Percentiles rank a stretch among this genome's conserved stretches.
Evolutionary conservation across 1,284 basidiomycete genomes (phyloP).

Genomic region (Psilocybe mexicana): DNA sequence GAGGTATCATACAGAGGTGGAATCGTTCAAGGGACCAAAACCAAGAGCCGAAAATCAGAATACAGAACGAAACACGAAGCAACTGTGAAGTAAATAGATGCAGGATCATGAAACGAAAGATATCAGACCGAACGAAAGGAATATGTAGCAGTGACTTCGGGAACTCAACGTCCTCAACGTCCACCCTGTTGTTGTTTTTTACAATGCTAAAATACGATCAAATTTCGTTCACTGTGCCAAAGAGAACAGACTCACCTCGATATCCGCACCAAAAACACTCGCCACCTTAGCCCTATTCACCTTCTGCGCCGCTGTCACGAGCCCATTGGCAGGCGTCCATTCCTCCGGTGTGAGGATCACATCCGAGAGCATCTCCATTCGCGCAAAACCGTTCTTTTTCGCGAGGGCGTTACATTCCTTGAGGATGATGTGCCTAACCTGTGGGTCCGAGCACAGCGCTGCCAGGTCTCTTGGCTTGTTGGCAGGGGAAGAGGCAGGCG

Average conservation of each 20-base stretch:
- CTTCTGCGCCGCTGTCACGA: slow-evolving; percentile 90
- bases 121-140: no score
- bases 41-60: no score
- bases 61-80: no score
- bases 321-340: slow-evolving; percentile 87
- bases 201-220: background rate
- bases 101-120: no score
- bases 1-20: no score
- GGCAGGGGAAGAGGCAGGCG: background rate
- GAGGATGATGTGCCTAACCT: slow-evolving; percentile 65
- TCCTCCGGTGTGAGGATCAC: slow-evolving; percentile 82
- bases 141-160: no score
- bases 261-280: slow-evolving; percentile 64
- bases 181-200: background rate
- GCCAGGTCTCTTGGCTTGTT: slow-evolving; percentile 33
- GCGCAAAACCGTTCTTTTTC: slow-evolving; percentile 85
- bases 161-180: no score
- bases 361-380: slow-evolving; percentile 76
- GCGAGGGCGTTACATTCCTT: slow-evolving; percentile 79
- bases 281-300: slow-evolving; percentile 72
- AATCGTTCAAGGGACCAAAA: no score
- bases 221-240: background rate
- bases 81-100: no score
- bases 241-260: slow-evolving; percentile 55
- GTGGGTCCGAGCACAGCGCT: slow-evolving; percentile 62